phyloP scores from a whole-genome alignment of 352 stramenopile species.

The Pelagophyceae sp. region DNA sequence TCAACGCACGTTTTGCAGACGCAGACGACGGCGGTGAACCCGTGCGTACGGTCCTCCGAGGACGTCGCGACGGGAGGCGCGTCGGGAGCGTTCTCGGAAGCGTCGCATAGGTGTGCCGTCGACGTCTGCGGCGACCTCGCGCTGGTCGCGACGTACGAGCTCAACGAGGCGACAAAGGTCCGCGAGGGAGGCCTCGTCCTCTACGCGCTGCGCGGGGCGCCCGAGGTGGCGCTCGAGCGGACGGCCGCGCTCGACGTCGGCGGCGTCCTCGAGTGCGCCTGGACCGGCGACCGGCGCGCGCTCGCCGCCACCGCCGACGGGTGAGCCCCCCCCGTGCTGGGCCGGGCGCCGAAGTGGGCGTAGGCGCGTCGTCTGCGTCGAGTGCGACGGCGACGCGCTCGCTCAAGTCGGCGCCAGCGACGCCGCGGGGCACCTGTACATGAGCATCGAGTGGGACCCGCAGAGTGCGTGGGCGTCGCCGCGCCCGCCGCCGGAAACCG shows the following conservation, averaged over 20 bases:
- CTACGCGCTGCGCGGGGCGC: background rate
- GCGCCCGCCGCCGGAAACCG: no score
- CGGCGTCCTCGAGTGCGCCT: background rate
- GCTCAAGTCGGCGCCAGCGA: background rate
- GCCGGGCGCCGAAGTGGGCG: no score
- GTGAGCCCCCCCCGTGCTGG: no score
- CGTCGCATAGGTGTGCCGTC: background rate
- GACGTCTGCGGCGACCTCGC: background rate
- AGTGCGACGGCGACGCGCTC: background rate
- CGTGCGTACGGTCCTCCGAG: no score
- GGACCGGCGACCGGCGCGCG: background rate
- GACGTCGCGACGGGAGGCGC: no score
- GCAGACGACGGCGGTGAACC: background rate
- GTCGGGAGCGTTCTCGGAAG: no score
- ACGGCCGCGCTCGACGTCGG: background rate
- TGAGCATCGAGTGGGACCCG: background rate
- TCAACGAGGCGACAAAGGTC: background rate
- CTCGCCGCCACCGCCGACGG: background rate
- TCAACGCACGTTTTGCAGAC: no score
- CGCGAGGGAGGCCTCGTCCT: background rate
- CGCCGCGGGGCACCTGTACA: constrained; percentile 2
- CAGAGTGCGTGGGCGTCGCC: background rate
- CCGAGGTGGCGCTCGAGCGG: background rate
- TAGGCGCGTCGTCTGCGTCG: constrained; percentile 7
- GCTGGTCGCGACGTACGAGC: background rate